Base-by-base conservation (phyloP, 768 basidiomycete genomes). In the Arthromyces matolae region DNA sequence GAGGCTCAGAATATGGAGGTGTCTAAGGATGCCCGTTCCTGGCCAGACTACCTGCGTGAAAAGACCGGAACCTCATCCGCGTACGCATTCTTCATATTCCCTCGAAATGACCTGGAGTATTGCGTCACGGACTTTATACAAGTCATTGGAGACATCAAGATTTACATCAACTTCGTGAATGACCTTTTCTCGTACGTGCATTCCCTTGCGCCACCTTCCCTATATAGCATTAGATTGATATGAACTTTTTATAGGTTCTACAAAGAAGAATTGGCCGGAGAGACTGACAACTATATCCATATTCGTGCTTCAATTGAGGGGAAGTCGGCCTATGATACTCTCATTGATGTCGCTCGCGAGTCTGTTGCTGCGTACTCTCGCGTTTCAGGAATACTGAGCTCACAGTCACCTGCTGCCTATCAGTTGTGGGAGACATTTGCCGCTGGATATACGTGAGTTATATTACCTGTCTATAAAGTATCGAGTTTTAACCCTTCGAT, bases 191-290 rank as follows among this genome's bases (percentile, higher is more conserved):
- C 39, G 39, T 41, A 41, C 4, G 39, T 27, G 6, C 8, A 7
- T 16, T n/a, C 22, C 9, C 4, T 28, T 16, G 4, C 31, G 13
- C 20, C 12, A 5, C n/a, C n/a, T n/a, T n/a, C n/a, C n/a, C 28
- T n/a, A 41, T n/a, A 5, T 16, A 27, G 28, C 24, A 5, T 41
- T 19, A 9, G 4, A n/a, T 27, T 41, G 23, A 5, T 5, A 8
- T 25, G 28, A n/a, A 3, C 22, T 8, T 8, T 31, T 39, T 24
- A 22, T 27, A 47, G 45, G 8, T 47, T 47, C 18, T 47, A 38
- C 27, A 47, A 47, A n/a, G 45, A 47, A n/a, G 25, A 47, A 22
- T 13, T 35, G 24, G 45, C 23, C 13, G 36, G 24, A 6, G 45
- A 47, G 20, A 36, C 45, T 3, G 27, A 16, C 16, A 47, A 27